Evolutionary conservation across 148 eudicot genomes (phyloP).

Genomic region (Spergularia marina): DNA sequence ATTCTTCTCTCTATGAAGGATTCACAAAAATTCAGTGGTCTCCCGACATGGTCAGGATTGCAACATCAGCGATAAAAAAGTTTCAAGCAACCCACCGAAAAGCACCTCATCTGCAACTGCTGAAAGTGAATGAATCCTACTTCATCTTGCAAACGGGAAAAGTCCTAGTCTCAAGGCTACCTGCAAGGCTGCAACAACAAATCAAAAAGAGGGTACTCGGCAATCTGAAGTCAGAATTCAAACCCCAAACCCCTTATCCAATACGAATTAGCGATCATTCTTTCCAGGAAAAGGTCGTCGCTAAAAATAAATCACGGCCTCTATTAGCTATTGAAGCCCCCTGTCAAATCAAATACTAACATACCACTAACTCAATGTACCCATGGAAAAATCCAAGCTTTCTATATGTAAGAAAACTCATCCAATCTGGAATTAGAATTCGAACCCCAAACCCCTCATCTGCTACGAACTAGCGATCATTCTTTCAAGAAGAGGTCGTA

Average conservation of each 20-base stretch:
- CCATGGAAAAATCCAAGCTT: neutral
- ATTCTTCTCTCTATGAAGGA: slow-evolving; percentile 21
- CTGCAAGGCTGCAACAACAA: slow-evolving; percentile 32
- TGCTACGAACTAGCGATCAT: neutral
- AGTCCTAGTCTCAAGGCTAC: slow-evolving; percentile 9
- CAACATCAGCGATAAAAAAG: slow-evolving; percentile 6
- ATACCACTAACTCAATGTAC: slow-evolving; percentile 1
- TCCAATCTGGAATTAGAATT: neutral
- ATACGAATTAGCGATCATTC: neutral
- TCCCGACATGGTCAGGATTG: slow-evolving; percentile 8
- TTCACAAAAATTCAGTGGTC: slow-evolving; percentile 14
- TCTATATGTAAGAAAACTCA: neutral
- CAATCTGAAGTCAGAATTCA: neutral
- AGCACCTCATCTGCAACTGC: slow-evolving; percentile 24
- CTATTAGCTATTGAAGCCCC: neutral
- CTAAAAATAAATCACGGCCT: neutral
- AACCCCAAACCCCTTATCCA: neutral
- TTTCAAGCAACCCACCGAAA: slow-evolving; percentile 22
- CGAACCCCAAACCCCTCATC: neutral
- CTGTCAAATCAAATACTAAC: neutral
- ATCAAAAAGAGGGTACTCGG: neutral
- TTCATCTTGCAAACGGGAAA: slow-evolving; percentile 10
- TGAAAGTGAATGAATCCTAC: slow-evolving; percentile 25
- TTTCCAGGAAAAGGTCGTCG: neutral
- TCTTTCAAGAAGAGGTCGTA: neutral